Conservation (phyloP, 2,329 filamentous ascomycete species). For the Diaporthe sp. region DNA sequence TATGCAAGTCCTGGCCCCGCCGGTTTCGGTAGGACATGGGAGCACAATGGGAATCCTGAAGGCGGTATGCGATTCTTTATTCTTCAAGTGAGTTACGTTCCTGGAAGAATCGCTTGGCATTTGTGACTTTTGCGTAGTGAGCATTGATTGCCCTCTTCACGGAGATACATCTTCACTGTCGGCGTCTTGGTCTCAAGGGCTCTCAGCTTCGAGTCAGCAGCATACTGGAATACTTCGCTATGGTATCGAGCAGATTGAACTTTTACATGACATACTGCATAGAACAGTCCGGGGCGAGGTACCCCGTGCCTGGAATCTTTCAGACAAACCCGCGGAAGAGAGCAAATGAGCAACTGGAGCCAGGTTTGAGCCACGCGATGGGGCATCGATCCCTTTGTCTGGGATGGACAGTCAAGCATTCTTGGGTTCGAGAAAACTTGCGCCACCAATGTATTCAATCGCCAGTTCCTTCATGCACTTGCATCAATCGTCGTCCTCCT, state of each 20-base stretch:
- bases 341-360: not conserved
- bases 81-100: not conserved
- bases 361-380: not conserved
- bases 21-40: conserved; percentile 17
- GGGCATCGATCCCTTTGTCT: not conserved
- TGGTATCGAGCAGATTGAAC: not conserved
- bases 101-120: too few relatives aligned
- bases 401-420: not conserved
- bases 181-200: not conserved
- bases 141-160: not conserved
- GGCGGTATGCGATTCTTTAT: not conserved
- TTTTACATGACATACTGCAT: not conserved
- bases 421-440: not conserved
- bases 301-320: not conserved
- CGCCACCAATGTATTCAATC: not conserved
- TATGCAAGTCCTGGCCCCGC: not conserved
- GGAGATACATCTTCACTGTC: not conserved
- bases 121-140: not conserved
- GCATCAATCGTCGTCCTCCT: conserved; percentile 33
- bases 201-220: not conserved
- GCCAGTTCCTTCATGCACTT: not conserved
- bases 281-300: not conserved
- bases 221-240: not conserved
- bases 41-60: not conserved
- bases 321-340: too few relatives aligned